A percentile compares a stretch with the other conserved stretches of the same genome.
These are phyloP conservation scores for Seiridium cupressi DNA, from an alignment of 2,329 filamentous ascomycete species.

Conservation along the genomic window DNA sequence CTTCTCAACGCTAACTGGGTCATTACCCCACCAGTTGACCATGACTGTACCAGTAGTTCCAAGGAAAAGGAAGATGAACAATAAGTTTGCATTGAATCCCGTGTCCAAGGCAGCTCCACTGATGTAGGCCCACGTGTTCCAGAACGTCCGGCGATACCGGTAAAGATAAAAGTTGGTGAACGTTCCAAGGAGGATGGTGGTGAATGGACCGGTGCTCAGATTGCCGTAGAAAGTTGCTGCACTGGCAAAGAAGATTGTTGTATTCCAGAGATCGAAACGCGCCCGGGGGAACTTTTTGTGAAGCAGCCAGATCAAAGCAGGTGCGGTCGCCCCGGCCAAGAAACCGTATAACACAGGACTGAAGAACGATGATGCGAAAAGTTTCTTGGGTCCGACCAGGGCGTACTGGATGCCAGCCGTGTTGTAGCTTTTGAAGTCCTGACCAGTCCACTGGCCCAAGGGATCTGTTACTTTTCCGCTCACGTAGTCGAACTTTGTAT, in stretches of 20 bases:
- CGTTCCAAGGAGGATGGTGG: conserved; percentile 57
- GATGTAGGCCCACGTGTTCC: conserved; percentile 61
- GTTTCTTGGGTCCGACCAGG: conserved; percentile 49
- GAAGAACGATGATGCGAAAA: conserved; percentile 49
- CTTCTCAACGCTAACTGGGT: conserved; percentile 51
- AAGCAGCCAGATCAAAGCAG: conserved; percentile 46
- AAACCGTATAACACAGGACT: conserved; percentile 51
- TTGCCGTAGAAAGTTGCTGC: conserved; percentile 59
- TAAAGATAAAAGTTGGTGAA: conserved; percentile 61
- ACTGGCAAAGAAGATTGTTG: conserved; percentile 60
- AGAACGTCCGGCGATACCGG: conserved; percentile 52
- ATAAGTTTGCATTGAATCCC: conserved; percentile 60
- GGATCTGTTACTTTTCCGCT: conserved; percentile 50
- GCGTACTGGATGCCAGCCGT: conserved; percentile 60
- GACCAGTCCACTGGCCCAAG: conserved; percentile 61
- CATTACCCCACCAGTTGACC: conserved; percentile 66
- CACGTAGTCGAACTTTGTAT: conserved; percentile 54
- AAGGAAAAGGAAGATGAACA: conserved; percentile 61
- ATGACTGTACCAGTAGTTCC: conserved; percentile 55
- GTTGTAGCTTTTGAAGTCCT: conserved; percentile 47
- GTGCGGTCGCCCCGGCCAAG: conserved; percentile 44
- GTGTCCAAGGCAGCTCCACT: conserved; percentile 61
- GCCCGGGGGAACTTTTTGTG: conserved; percentile 51
- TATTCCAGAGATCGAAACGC: conserved; percentile 58
- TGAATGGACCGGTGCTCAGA: conserved; percentile 57